Percentiles rank a stretch among this genome's conserved stretches.
Evolutionary conservation across 2,329 filamentous ascomycete genomes (phyloP).

Genomic region (Colletotrichum melonis): DNA sequence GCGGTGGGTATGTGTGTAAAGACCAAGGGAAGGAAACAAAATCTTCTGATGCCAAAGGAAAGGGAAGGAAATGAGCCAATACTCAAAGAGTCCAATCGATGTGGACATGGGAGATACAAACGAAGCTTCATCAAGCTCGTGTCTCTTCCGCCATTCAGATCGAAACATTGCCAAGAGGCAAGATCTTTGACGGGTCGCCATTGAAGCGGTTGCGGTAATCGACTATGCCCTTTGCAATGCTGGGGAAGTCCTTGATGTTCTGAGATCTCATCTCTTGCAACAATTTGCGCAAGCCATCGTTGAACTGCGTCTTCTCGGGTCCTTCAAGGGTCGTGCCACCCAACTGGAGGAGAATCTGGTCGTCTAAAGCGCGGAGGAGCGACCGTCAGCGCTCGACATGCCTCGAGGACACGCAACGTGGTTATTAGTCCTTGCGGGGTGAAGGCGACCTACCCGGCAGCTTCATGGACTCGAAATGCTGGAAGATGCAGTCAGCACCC

Average conservation of each 20-base stretch:
- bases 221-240: slow-evolving; percentile 75
- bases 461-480: slow-evolving; percentile 83
- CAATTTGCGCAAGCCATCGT: slow-evolving; percentile 69
- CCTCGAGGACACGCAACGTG: slow-evolving; percentile 46
- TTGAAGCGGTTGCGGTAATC: slow-evolving; percentile 74
- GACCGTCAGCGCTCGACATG: slow-evolving; percentile 58
- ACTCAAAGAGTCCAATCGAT: slow-evolving; percentile 6
- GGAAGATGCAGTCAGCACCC: slow-evolving; percentile 76
- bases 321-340: slow-evolving; percentile 73
- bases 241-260: slow-evolving; percentile 73
- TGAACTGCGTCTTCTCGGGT: slow-evolving; percentile 71
- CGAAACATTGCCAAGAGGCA: slow-evolving; percentile 65
- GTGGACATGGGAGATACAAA: neutral
- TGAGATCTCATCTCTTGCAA: slow-evolving; percentile 69
- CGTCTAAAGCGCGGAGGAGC: slow-evolving; percentile 64
- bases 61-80: neutral
- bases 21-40: slow-evolving; percentile 28
- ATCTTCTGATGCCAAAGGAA: slow-evolving; percentile 22
- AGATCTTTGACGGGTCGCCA: slow-evolving; percentile 71
- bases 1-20: slow-evolving; percentile 21
- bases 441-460: slow-evolving; percentile 76
- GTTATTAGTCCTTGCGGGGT: slow-evolving; percentile 30
- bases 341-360: slow-evolving; percentile 78
- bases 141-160: slow-evolving; percentile 41
- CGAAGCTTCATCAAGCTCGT: neutral